These are phyloP conservation scores for Misopates orontium DNA, from an alignment of 257 asterid genomes.

Conservation along the genomic window DNA sequence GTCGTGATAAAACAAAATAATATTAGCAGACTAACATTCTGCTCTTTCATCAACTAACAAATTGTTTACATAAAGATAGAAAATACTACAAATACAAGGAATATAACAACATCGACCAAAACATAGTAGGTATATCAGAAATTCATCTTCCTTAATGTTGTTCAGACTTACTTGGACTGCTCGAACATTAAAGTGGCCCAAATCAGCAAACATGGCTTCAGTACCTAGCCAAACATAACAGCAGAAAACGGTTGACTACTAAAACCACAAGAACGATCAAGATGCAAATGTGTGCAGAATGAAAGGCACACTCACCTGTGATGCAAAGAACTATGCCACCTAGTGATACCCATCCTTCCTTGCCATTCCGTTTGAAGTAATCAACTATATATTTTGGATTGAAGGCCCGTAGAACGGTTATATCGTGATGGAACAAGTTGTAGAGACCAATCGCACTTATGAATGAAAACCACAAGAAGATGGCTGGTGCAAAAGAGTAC, in stretches of 20 bases:
- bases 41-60: neutral
- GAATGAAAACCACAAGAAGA: slow-evolving; percentile 56
- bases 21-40: neutral
- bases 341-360: slow-evolving; percentile 61
- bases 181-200: slow-evolving; percentile 66
- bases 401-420: slow-evolving; percentile 48
- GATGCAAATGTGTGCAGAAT: too few relatives aligned
- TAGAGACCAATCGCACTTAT: slow-evolving; percentile 52
- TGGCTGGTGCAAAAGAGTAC: slow-evolving; percentile 61
- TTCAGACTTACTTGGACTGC: slow-evolving; percentile 56
- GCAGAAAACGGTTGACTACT: neutral
- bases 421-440: slow-evolving; percentile 51
- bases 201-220: slow-evolving; percentile 88
- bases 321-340: slow-evolving; percentile 73
- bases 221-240: slow-evolving; percentile 41
- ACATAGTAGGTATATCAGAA: too few relatives aligned
- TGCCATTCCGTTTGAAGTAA: slow-evolving; percentile 62
- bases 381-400: slow-evolving; percentile 56
- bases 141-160: too few relatives aligned
- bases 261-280: neutral
- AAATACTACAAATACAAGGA: too few relatives aligned
- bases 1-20: neutral
- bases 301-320: slow-evolving; percentile 41
- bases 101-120: too few relatives aligned
- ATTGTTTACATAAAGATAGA: too few relatives aligned